phyloP scores from a whole-genome alignment of 2,329 filamentous ascomycete genomes.

The Fusarium miscanthi region DNA sequence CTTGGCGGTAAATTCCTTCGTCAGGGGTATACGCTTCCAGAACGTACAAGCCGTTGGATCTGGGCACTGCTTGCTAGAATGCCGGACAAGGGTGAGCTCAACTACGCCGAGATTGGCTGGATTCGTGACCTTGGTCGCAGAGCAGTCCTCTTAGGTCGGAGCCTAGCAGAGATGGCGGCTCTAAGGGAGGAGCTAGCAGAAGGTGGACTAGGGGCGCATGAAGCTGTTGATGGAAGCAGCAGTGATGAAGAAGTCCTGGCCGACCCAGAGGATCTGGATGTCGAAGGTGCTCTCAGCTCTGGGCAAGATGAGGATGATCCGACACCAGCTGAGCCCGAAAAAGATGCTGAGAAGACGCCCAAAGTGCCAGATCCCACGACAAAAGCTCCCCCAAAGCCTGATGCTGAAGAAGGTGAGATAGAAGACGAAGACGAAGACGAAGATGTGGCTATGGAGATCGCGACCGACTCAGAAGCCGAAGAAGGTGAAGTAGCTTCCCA shows the following conservation, averaged over 20 bases:
- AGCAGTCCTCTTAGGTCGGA: slow-evolving; percentile 71
- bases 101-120: slow-evolving; percentile 78
- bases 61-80: slow-evolving; percentile 85
- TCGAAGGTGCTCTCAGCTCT: slow-evolving; percentile 43
- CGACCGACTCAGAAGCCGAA: slow-evolving; percentile 49
- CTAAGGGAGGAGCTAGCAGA: slow-evolving; percentile 57
- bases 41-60: slow-evolving; percentile 81
- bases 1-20: slow-evolving; percentile 72
- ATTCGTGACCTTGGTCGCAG: slow-evolving; percentile 84
- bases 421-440: slow-evolving; percentile 47
- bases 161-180: slow-evolving; percentile 64
- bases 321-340: slow-evolving; percentile 2
- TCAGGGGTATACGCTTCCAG: slow-evolving; percentile 67
- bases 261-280: slow-evolving; percentile 48
- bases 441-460: slow-evolving; percentile 58
- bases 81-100: slow-evolving; percentile 78
- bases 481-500: slow-evolving; percentile 50
- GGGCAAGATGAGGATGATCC: slow-evolving; percentile 26
- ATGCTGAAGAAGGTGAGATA: slow-evolving; percentile 43
- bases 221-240: slow-evolving; percentile 60
- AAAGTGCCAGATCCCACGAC: background rate
- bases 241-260: slow-evolving; percentile 53
- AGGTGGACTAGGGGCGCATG: slow-evolving; percentile 55
- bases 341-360: slow-evolving; percentile 13
- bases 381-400: slow-evolving; percentile 6